These are phyloP conservation scores for Vigna reflexopilosa DNA, from an alignment of 306 rosid genomes.

Conservation along the genomic window DNA sequence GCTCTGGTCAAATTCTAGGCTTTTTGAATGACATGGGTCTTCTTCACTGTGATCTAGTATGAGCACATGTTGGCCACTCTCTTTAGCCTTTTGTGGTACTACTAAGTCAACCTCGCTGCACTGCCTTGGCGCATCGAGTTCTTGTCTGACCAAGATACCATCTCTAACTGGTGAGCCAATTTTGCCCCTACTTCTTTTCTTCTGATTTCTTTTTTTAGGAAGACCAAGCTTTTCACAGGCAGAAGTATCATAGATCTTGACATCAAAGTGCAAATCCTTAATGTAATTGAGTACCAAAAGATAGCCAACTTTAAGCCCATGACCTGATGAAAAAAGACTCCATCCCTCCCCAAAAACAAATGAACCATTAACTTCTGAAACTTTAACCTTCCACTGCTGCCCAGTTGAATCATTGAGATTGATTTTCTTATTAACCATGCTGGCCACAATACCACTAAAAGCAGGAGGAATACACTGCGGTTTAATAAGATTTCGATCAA, in stretches of 20 bases:
- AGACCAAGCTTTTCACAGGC: constrained; percentile 61
- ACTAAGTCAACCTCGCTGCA: not conserved
- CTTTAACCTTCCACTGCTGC: constrained; percentile 53
- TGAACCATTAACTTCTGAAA: constrained; percentile 52
- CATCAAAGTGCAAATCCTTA: constrained; percentile 54
- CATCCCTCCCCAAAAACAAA: constrained; percentile 70
- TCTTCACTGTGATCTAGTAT: constrained; percentile 51
- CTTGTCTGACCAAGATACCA: constrained; percentile 1
- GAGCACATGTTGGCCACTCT: constrained; percentile 13
- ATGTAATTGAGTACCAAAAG: constrained; percentile 57
- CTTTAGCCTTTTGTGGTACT: not conserved
- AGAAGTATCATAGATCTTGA: constrained; percentile 57
- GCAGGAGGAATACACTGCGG: constrained; percentile 73
- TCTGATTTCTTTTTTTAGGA: constrained; percentile 33
- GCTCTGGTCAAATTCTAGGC: constrained; percentile 46
- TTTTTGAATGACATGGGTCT: constrained; percentile 46
- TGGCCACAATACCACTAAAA: constrained; percentile 48
- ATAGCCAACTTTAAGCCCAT: constrained; percentile 61
- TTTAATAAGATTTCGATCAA: constrained; percentile 23
- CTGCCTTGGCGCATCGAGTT: constrained; percentile 27
- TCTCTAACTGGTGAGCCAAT: constrained; percentile 29
- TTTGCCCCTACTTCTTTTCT: constrained; percentile 41
- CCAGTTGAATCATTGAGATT: constrained; percentile 63
- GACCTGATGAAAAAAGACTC: constrained; percentile 58
- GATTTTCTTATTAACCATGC: constrained; percentile 49